Evolutionary conservation across 2,329 filamentous ascomycete genomes (phyloP).

Genomic region (Aspergillus sp.): DNA sequence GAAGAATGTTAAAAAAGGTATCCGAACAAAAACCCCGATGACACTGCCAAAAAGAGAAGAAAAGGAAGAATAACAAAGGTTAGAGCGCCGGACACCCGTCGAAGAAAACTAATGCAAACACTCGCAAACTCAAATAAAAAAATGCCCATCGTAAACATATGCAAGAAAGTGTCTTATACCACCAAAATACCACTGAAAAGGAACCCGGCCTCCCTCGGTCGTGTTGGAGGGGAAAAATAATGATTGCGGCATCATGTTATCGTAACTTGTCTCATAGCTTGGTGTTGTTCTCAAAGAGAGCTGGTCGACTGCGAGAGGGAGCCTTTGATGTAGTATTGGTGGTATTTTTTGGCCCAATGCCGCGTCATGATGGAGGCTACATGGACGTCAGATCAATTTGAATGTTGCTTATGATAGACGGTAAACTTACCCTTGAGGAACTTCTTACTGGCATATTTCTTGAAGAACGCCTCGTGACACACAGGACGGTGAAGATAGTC

Average conservation of each 20-base stretch:
- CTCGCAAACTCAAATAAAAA: constrained; percentile 24
- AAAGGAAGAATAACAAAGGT: constrained; percentile 14
- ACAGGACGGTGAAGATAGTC: constrained; percentile 90
- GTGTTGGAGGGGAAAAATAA: constrained; percentile 8
- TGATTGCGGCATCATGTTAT: constrained; percentile 14
- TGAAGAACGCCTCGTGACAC: constrained; percentile 94
- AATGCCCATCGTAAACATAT: constrained; percentile 33
- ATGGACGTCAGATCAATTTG: constrained; percentile 13
- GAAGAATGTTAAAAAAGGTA: constrained; percentile 19
- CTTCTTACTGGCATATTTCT: constrained; percentile 99
- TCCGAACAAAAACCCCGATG: constrained; percentile 20
- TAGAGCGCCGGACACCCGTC: constrained; percentile 28
- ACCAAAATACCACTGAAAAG: constrained; percentile 33
- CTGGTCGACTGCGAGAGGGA: constrained; percentile 24
- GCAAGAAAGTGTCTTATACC: constrained; percentile 31
- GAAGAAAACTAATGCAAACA: constrained; percentile 28
- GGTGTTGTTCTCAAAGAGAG: constrained; percentile 24
- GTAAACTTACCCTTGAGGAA: constrained; percentile 79
- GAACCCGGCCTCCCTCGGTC: constrained; percentile 18
- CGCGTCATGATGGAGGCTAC: constrained; percentile 83
- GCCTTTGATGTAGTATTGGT: constrained; percentile 30
- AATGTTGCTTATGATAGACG: too few relatives aligned
- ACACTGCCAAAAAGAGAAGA: constrained; percentile 14
- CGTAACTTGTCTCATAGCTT: constrained; percentile 20
- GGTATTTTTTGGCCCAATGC: constrained; percentile 83